A percentile compares a stretch with the other conserved stretches of the same genome.
Evolutionary conservation across 2,329 filamentous ascomycete genomes (phyloP).

Genomic region (Ceratocystis variospora): DNA sequence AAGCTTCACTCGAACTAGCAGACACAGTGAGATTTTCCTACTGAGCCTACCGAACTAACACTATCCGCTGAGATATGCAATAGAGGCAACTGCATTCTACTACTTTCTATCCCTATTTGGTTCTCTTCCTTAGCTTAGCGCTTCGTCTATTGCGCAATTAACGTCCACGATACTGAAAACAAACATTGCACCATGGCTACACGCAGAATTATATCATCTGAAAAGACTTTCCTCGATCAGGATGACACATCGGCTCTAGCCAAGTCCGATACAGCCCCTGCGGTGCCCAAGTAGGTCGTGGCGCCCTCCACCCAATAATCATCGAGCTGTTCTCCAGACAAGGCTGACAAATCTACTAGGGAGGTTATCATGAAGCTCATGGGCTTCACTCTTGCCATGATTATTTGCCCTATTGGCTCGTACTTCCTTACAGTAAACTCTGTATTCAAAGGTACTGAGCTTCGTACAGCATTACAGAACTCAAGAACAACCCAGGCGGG

Average conservation of each 20-base stretch:
- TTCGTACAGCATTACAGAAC: neutral
- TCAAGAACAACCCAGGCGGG: neutral
- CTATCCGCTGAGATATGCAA: neutral
- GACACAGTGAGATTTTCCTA: neutral
- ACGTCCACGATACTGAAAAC: neutral
- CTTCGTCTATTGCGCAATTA: neutral
- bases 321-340: neutral
- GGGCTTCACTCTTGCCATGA: slow-evolving; percentile 83
- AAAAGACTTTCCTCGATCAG: slow-evolving; percentile 53
- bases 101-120: neutral
- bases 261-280: slow-evolving; percentile 64
- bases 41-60: neutral
- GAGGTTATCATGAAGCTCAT: slow-evolving; percentile 83
- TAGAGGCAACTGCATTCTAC: neutral
- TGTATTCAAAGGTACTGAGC: slow-evolving; percentile 55
- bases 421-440: slow-evolving; percentile 72
- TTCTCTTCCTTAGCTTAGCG: neutral
- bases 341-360: slow-evolving; percentile 30
- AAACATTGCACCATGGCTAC: slow-evolving; percentile 47
- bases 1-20: neutral
- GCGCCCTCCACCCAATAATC: slow-evolving; percentile 8
- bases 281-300: slow-evolving; percentile 59
- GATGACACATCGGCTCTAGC: slow-evolving; percentile 37
- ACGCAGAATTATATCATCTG: slow-evolving; percentile 48
- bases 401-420: slow-evolving; percentile 69